Base-by-base conservation (phyloP, 176 grass and related monocot genomes). In the Tuctoria greenei region DNA sequence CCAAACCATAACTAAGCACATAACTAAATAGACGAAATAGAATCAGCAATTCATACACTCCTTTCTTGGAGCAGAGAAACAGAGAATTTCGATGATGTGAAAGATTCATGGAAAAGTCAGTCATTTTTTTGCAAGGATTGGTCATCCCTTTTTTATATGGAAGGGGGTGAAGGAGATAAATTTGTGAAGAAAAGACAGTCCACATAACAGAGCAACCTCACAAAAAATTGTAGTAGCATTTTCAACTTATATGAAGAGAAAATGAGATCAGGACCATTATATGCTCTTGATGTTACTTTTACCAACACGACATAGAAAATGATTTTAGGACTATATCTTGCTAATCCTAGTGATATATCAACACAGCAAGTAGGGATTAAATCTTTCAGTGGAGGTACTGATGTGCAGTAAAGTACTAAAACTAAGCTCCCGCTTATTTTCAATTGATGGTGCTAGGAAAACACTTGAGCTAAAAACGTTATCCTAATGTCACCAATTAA, bases 1-100 rank as follows among this genome's bases (percentile, higher is more conserved):
- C 31, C 31, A 31, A 31, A 31, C 31, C 31, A 31, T 47, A 87
- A 87, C 96, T 54, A 87, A 42, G 74, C 92, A 99, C 87, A 99
- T 88, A 56, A 99, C 92, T 99, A 72, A 66, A 38, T 5, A 83
- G n/a, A 66, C 38, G 20, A 0, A 77, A 45, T 9, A 35, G 28
- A 14, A 84, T 91, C 27, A 87, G 77, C 68, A 54, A 25, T 23
- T 73, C 17, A 43, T 42, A 18, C 27, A 77, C 21, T 21, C 51
- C 21, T 50, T 34, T 64, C 42, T 54, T 66, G 46, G 46, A 65
- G 74, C 18, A 55, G 21, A 43, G 24, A 70, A 42, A 83, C 16
- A 50, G 18, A 49, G 2, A 6, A 1, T 28, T 16, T 26, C 15
- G 38, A 49, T 67, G 62, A 15, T 72, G 31, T 6, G 4, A 81